A percentile compares a stretch with the other conserved stretches of the same genome.
Conservation (phyloP, 2,329 filamentous ascomycete species). For the Aspergillus fumigatiaffinis region DNA sequence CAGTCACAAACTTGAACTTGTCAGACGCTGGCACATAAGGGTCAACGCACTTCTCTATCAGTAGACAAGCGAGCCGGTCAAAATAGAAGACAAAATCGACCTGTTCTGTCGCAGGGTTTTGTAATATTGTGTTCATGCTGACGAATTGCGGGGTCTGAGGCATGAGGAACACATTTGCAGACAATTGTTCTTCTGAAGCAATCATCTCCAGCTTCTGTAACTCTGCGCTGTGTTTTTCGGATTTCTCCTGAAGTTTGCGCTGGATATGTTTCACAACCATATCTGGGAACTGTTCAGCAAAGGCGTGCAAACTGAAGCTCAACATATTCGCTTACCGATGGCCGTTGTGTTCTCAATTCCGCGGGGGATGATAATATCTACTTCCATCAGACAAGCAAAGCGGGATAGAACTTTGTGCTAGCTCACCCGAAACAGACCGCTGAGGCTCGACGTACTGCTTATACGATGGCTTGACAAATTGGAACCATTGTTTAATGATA, state of each 20-base stretch:
- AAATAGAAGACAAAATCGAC: constrained; percentile 99
- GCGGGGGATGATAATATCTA: constrained; percentile 88
- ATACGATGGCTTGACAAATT: constrained; percentile 94
- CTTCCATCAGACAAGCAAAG: constrained; percentile 10
- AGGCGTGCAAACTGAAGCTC: not conserved
- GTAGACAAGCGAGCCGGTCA: constrained; percentile 76
- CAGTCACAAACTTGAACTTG: not conserved
- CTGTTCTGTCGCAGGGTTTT: constrained; percentile 70
- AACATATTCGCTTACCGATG: constrained; percentile 49
- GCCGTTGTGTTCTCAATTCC: constrained; percentile 94
- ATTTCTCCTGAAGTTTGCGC: constrained; percentile 82
- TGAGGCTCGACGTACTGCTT: constrained; percentile 92
- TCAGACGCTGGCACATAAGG: not conserved
- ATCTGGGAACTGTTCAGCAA: constrained; percentile 42
- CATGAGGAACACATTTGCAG: constrained; percentile 69
- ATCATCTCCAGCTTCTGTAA: constrained; percentile 71
- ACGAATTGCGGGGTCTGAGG: constrained; percentile 73
- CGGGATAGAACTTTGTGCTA: too few species aligned
- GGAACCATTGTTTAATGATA: constrained; percentile 97
- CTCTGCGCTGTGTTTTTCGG: constrained; percentile 72
- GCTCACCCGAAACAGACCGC: constrained; percentile 71
- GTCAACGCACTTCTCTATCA: constrained; percentile 63
- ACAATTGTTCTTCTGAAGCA: constrained; percentile 67
- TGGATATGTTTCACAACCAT: constrained; percentile 95
- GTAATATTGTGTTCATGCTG: constrained; percentile 87